Evolutionary conservation across 225 moss, liverwort and hornwort species (phyloP).

Genomic region (Pseudoscleropodium purum): DNA sequence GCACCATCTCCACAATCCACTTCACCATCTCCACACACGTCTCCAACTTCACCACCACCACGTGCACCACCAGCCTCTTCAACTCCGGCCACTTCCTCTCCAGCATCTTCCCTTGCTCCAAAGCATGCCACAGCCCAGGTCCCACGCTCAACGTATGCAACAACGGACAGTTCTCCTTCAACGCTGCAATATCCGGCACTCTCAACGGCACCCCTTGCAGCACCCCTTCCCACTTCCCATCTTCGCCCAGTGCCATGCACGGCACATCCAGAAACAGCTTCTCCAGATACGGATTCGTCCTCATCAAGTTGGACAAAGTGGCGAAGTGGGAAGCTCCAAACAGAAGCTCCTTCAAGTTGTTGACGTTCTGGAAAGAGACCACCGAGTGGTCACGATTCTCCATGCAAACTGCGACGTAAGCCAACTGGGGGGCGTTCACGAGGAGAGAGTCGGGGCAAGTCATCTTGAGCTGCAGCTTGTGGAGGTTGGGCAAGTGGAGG

Average conservation of each 20-base stretch:
- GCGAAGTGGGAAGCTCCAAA: slow-evolving; percentile 68
- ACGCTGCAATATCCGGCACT: slow-evolving; percentile 37
- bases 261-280: slow-evolving; percentile 83
- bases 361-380: slow-evolving; percentile 44
- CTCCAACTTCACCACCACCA: slow-evolving; percentile 37
- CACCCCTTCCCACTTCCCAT: slow-evolving; percentile 65
- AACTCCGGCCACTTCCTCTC: slow-evolving; percentile 50
- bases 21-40: slow-evolving; percentile 29
- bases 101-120: slow-evolving; percentile 24
- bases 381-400: slow-evolving; percentile 48
- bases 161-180: slow-evolving; percentile 26
- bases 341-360: slow-evolving; percentile 52
- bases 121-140: slow-evolving; percentile 66
- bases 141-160: slow-evolving; percentile 65
- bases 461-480: slow-evolving; percentile 83
- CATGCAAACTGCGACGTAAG: slow-evolving; percentile 82
- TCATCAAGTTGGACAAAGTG: slow-evolving; percentile 40
- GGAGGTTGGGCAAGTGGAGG: slow-evolving; percentile 33
- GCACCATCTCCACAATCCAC: slow-evolving; percentile 22
- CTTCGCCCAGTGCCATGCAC: slow-evolving; percentile 74
- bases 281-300: slow-evolving; percentile 24
- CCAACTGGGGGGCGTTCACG: slow-evolving; percentile 33
- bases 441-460: slow-evolving; percentile 55
- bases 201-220: slow-evolving; percentile 9
- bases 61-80: slow-evolving; percentile 59